phyloP scores from a whole-genome alignment of 179 eudicot species.

The Sideroxylon spinosum region DNA sequence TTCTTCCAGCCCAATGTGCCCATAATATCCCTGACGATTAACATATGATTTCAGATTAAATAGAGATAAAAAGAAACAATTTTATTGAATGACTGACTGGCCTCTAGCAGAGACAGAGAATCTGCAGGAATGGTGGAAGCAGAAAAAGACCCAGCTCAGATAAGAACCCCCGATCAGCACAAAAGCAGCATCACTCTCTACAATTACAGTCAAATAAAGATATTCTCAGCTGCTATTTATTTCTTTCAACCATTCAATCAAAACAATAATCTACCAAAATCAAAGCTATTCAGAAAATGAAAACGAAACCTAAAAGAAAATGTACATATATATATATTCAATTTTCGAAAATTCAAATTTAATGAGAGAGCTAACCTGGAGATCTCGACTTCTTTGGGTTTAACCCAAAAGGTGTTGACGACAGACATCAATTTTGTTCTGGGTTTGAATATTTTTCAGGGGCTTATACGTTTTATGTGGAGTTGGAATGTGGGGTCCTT shows the following conservation, averaged over 20 bases:
- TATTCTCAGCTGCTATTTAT: background rate
- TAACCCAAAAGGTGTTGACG: constrained; percentile 27
- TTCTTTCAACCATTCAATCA: background rate
- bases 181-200: background rate
- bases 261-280: constrained; percentile 22
- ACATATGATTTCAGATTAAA: constrained; percentile 12
- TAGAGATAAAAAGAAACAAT: constrained; percentile 6
- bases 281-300: background rate
- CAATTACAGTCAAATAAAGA: constrained; percentile 18
- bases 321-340: background rate
- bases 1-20: constrained; percentile 26
- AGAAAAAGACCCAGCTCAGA: constrained; percentile 24
- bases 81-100: constrained; percentile 18
- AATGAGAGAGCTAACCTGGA: constrained; percentile 20
- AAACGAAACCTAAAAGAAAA: background rate
- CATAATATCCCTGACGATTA: constrained; percentile 14
- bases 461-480: no score
- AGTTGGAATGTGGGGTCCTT: no score
- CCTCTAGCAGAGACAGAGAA: constrained; percentile 17
- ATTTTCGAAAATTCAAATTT: constrained; percentile 21
- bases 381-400: background rate
- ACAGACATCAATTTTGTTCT: background rate
- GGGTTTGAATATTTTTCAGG: no score
- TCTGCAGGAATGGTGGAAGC: constrained; percentile 15
- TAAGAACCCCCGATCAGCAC: constrained; percentile 14